Base-by-base conservation (phyloP, 495 filamentous ascomycete genomes). In the Aspergillus bridgeri region DNA sequence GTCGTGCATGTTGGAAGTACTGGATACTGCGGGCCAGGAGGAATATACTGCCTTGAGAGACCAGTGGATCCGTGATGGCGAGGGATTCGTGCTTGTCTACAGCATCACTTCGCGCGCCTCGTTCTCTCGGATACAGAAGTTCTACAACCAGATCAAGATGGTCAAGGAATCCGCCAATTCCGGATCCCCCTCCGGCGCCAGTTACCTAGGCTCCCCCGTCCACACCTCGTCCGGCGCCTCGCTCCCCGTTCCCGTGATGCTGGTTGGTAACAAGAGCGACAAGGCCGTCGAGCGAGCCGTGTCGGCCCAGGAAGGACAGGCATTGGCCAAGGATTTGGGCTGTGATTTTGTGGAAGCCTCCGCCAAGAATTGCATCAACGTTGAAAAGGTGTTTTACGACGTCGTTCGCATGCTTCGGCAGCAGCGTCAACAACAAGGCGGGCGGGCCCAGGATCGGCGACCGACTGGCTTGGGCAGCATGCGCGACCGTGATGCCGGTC, bases 301-400 rank as follows among this genome's bases (percentile, higher is more conserved):
- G 7, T 96, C 92, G 1, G 95, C 92, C 24, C 94, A 98, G 69
- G 94, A 98, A 75, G 94, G 94, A 5, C 89, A 90, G 57, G 91
- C 91, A 22, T 74, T 98, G 19, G 95, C 94, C 42, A 89, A 91
- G 67, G 90, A 96, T 67, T 79, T 98, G 38, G 90, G 90, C 51
- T 98, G 94, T 73, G 94, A 98, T 58, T 98, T 98, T 65, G 92
- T 98, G 56, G 94, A 98, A 72, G 94, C 94, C 5, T 97, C 93
- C 15, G 94, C 94, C n/a, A 97, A 98, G 78, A 96, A 96, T 67
- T 97, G 94, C 79, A 90, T 97, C 77, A 98, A 98, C 66, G 94
- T 98, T 23, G 94, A 98, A 69, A 96, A 93, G 78, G 95, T 94
- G 3, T 98, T 98, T 69, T 97, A 96, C 74, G 94, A 98, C 64